A percentile compares a stretch with the other conserved stretches of the same genome.
Conservation (phyloP, 768 basidiomycete genomes). For the Trametes elegans region DNA sequence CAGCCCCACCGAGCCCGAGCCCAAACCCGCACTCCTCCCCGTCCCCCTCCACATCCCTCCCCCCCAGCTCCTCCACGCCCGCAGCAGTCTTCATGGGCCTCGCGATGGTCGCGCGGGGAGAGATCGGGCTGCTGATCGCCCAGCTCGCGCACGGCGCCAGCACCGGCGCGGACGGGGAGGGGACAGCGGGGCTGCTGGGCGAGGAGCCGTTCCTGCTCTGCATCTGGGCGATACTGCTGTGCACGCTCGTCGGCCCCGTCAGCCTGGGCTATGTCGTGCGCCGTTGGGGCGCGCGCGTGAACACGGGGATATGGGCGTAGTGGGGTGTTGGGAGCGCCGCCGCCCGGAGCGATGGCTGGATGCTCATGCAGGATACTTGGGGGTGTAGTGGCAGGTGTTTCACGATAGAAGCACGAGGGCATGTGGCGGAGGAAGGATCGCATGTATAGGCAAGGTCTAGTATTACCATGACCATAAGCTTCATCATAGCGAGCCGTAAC, state of each 20-base stretch:
- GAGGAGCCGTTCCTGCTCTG: slow-evolving; percentile 41
- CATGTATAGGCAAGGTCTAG: neutral
- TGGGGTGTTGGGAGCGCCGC: neutral
- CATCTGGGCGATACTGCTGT: slow-evolving; percentile 46
- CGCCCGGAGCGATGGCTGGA: too few relatives aligned
- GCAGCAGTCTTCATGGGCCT: slow-evolving; percentile 30
- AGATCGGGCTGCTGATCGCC: slow-evolving; percentile 64
- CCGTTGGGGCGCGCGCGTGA: slow-evolving; percentile 15
- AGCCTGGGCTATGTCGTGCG: slow-evolving; percentile 24
- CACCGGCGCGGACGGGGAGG: slow-evolving; percentile 20
- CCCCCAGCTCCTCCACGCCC: slow-evolving; percentile 5
- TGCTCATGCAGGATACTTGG: too few relatives aligned
- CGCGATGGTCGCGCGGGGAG: slow-evolving; percentile 66
- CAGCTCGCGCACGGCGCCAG: slow-evolving; percentile 34
- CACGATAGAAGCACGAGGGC: too few relatives aligned
- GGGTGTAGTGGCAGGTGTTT: neutral
- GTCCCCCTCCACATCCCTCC: neutral
- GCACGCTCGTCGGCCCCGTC: slow-evolving; percentile 40
- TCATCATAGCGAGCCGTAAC: neutral
- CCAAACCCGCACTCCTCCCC: neutral
- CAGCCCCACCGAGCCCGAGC: too few relatives aligned
- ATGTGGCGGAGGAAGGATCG: too few relatives aligned
- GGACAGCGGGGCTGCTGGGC: slow-evolving; percentile 25
- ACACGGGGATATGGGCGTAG: slow-evolving; percentile 18
- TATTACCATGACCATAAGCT: slow-evolving; percentile 4